Base-by-base conservation (phyloP, 139 green algal species). In the Chlorella ohadii region DNA sequence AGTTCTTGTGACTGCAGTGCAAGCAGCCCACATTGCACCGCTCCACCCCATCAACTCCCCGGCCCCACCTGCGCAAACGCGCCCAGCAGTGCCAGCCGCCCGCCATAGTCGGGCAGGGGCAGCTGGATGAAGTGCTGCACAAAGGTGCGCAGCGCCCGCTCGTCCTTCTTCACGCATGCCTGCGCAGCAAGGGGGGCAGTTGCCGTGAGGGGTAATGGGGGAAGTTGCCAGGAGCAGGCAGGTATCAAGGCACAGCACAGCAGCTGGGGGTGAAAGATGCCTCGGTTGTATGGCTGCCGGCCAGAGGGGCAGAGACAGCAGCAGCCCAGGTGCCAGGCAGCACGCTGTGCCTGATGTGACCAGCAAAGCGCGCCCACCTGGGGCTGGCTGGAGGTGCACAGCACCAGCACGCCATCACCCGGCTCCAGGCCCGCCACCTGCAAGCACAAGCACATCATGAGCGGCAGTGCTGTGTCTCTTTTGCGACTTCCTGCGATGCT, bases 51-150 rank as follows among this genome's bases (percentile, higher is more conserved):
- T n/a, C n/a, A n/a, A n/a, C n/a, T n/a, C n/a, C n/a, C n/a, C n/a
- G n/a, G n/a, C n/a, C n/a, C 39, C 76, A 82, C 79, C 79, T 78
- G 44, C 19, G 79, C 79, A 78, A 84, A 84, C 5, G 47, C 38
- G 7, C 27, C 27, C 66, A 78, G 47, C 79, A 84, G 65, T 2
- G 33, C 34, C 25, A 20, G 85, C 19, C 94, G 81, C 4, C 90
- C 92, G 1, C 93, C 94, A 83, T 98, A 98, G 87, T 98, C 94
- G 25, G 96, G 94, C 51, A 96, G 51, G 1, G 96, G 96, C 63
- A 95, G 79, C 87, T 92, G 91, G 78, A 98, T 83, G 79, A 91
- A 88, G 88, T 95, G 96, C 77, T 89, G 79, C 89, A 96, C 97
- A 84, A 96, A 95, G 47, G 70, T 82, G 25, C 96, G 88, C 84